A percentile compares a stretch with the other conserved stretches of the same genome.
These are phyloP conservation scores for Podaxis carcinomalis DNA, from an alignment of 768 basidiomycete species.

Conservation along the genomic window DNA sequence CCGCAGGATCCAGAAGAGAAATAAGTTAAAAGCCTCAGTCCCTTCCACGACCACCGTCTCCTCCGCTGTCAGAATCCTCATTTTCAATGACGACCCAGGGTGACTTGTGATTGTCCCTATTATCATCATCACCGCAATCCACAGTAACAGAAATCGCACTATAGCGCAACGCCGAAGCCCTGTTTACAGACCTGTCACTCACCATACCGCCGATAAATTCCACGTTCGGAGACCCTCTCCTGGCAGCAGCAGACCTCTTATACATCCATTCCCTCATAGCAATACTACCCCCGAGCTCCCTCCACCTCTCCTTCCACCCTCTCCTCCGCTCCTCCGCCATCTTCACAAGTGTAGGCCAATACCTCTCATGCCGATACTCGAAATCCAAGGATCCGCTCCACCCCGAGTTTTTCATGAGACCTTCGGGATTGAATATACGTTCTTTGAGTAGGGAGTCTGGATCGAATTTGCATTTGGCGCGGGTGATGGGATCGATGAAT, in stretches of 20 bases:
- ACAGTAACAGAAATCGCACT: background rate
- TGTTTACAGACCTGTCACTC: background rate
- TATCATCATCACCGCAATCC: background rate
- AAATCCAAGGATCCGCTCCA: conserved; percentile 71
- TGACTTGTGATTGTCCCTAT: background rate
- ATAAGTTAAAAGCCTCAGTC: no score
- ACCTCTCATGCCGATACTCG: conserved; percentile 68
- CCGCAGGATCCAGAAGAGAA: no score
- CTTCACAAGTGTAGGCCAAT: conserved; percentile 65
- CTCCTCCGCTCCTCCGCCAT: conserved; percentile 48
- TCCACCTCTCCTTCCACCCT: conserved; percentile 59
- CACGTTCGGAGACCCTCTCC: background rate
- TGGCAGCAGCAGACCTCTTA: conserved; percentile 30
- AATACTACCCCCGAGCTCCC: conserved; percentile 59
- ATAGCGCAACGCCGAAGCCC: background rate
- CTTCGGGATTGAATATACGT: conserved; percentile 66
- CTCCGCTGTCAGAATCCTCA: background rate
- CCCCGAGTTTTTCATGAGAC: conserved; percentile 56
- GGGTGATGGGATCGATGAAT: conserved; percentile 81
- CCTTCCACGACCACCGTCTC: no score
- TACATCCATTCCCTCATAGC: conserved; percentile 80
- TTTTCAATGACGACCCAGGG: conserved; percentile 1
- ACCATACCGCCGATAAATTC: background rate
- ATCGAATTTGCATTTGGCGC: conserved; percentile 71
- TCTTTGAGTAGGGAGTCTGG: conserved; percentile 51